These are phyloP conservation scores for Pythium volutum DNA, from an alignment of 352 stramenopile species.

Conservation along the genomic window DNA sequence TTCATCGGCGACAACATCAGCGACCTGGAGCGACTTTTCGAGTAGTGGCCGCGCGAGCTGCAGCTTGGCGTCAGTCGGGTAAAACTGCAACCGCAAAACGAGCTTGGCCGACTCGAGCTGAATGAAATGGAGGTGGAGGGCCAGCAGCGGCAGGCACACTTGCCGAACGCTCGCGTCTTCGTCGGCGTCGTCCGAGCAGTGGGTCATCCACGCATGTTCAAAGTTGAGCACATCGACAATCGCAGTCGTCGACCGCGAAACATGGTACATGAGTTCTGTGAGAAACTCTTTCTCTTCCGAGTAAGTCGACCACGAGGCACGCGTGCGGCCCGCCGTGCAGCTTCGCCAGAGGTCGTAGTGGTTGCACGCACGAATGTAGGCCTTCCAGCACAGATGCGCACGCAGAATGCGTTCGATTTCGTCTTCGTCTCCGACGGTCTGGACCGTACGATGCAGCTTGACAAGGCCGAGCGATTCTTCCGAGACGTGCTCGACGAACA, in stretches of 20 bases:
- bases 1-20: constrained; percentile 75
- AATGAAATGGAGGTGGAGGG: constrained; percentile 76
- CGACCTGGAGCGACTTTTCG: constrained; percentile 73
- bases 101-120: constrained; percentile 73
- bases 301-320: constrained; percentile 39
- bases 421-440: constrained; percentile 33
- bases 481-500: constrained; percentile 57
- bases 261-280: constrained; percentile 73
- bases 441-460: constrained; percentile 42
- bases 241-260: constrained; percentile 41
- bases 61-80: constrained; percentile 49
- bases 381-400: constrained; percentile 69
- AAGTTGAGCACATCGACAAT: constrained; percentile 80
- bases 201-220: constrained; percentile 68
- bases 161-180: constrained; percentile 45
- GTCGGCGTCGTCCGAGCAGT: constrained; percentile 41
- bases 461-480: constrained; percentile 70
- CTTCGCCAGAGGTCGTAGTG: constrained; percentile 75
- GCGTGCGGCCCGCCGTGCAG: constrained; percentile 34
- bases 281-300: constrained; percentile 78
- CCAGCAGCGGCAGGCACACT: constrained; percentile 61
- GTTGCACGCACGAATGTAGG: constrained; percentile 58
- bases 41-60: constrained; percentile 58
- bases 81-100: constrained; percentile 68
- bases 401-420: constrained; percentile 59